Conservation (phyloP, 176 grass and related monocot genomes). For the Luzula sylvatica region DNA sequence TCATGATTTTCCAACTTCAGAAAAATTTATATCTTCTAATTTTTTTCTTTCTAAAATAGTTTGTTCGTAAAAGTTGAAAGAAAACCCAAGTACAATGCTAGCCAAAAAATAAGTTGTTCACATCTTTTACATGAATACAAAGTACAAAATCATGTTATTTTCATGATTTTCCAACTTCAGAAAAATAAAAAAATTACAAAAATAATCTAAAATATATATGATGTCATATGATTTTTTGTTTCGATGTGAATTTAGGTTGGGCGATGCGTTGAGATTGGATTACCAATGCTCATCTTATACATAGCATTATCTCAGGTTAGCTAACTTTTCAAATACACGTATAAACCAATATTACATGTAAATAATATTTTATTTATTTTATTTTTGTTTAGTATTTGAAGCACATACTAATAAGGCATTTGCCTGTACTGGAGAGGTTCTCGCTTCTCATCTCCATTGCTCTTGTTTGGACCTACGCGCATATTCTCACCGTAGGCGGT, state of each 20-base stretch:
- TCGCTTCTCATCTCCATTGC: conserved; percentile 69
- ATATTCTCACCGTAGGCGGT: conserved; percentile 68
- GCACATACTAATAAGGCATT: conserved; percentile 48
- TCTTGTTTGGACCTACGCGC: conserved; percentile 68
- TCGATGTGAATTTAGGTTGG: conserved; percentile 49
- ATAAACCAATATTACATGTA: no score
- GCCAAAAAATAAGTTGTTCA: neutral
- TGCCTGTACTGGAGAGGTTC: conserved; percentile 84
- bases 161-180: no score
- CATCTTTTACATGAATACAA: conserved; percentile 3
- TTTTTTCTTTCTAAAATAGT: no score
- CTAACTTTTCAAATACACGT: no score
- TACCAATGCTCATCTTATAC: conserved; percentile 79
- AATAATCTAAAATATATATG: neutral
- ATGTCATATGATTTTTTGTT: neutral
- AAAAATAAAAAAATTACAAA: neutral
- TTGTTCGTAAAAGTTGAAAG: neutral
- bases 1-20: no score
- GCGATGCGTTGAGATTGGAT: conserved; percentile 82
- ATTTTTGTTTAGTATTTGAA: conserved; percentile 62
- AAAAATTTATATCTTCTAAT: no score
- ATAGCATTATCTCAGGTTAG: conserved; percentile 66
- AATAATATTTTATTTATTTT: conserved; percentile 6
- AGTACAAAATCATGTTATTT: no score
- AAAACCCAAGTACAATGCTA: neutral